Percentiles rank a stretch among this genome's conserved stretches.
These are phyloP conservation scores for Phytopythium mirpurense DNA, from an alignment of 352 stramenopile species.

Conservation along the genomic window DNA sequence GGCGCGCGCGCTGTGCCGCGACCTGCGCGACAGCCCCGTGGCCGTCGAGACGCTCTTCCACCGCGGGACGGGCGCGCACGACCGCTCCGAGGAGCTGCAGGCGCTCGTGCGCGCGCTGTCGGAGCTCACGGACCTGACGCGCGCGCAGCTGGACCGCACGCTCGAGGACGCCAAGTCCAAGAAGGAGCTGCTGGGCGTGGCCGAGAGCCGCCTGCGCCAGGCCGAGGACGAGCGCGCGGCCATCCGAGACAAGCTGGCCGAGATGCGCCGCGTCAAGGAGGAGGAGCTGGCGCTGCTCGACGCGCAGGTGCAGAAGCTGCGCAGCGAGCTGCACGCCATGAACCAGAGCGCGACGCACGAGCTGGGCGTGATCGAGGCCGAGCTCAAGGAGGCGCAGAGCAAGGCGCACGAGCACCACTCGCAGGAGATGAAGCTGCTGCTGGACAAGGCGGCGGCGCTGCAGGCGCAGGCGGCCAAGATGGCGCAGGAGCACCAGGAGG, in stretches of 20 bases:
- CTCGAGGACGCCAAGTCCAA: constrained; percentile 84
- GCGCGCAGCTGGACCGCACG: constrained; percentile 73
- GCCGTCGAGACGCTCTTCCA: constrained; percentile 75
- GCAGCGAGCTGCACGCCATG: constrained; percentile 65
- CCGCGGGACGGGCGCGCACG: constrained; percentile 41
- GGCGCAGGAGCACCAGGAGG: constrained; percentile 78
- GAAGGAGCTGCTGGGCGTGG: constrained; percentile 70
- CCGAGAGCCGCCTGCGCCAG: constrained; percentile 75
- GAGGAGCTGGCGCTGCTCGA: constrained; percentile 79
- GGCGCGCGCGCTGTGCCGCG: constrained; percentile 56
- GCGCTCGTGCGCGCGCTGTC: constrained; percentile 72
- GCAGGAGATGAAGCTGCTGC: constrained; percentile 68
- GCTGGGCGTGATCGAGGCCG: constrained; percentile 65
- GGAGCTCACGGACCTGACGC: constrained; percentile 78
- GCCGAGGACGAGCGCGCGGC: constrained; percentile 70
- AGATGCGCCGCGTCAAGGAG: constrained; percentile 77
- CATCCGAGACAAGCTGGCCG: constrained; percentile 72
- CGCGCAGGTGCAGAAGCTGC: constrained; percentile 76
- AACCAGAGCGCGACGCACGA: constrained; percentile 73
- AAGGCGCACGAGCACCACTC: constrained; percentile 75
- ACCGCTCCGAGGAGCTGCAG: constrained; percentile 62
- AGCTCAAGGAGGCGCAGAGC: constrained; percentile 70
- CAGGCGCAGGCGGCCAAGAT: constrained; percentile 58
- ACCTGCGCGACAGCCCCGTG: constrained; percentile 68
- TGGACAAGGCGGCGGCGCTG: constrained; percentile 49